Conservation (phyloP, 495 filamentous ascomycete genomes). For the Evernia prunastri region DNA sequence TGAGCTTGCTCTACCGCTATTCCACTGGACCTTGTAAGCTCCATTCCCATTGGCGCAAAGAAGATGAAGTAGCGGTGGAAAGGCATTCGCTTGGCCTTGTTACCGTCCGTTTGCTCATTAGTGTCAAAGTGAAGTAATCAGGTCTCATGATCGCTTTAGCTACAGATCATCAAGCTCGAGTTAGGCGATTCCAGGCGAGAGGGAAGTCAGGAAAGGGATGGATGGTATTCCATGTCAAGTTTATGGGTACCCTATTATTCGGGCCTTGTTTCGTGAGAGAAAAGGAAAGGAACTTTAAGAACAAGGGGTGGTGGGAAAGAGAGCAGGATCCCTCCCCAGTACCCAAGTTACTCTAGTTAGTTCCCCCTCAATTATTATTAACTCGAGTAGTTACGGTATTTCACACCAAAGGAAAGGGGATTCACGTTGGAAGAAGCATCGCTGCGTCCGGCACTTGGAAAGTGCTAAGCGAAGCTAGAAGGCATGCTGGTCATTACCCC, state of each 20-base stretch:
- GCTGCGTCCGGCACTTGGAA: conserved; percentile 6
- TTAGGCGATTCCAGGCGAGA: conserved; percentile 13
- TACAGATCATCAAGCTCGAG: not conserved
- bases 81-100: not conserved
- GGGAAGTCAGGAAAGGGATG: no score
- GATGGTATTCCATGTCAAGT: conserved; percentile 6
- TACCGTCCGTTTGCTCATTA: not conserved
- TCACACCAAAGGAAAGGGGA: not conserved
- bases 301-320: no score
- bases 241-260: conserved; percentile 4
- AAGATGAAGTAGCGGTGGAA: not conserved
- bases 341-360: no score
- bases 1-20: not conserved
- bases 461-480: not conserved
- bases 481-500: conserved; percentile 14
- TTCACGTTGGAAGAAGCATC: conserved; percentile 10
- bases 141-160: conserved; percentile 9
- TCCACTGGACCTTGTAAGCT: not conserved
- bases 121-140: not conserved
- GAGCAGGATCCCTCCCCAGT: not conserved
- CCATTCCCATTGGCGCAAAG: not conserved
- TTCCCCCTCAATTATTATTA: no score
- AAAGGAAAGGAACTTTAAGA: not conserved
- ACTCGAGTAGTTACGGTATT: no score
- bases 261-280: not conserved